A percentile compares a stretch with the other conserved stretches of the same genome.
Conservation (phyloP, 768 basidiomycete genomes). For the Harrya chromipes region DNA sequence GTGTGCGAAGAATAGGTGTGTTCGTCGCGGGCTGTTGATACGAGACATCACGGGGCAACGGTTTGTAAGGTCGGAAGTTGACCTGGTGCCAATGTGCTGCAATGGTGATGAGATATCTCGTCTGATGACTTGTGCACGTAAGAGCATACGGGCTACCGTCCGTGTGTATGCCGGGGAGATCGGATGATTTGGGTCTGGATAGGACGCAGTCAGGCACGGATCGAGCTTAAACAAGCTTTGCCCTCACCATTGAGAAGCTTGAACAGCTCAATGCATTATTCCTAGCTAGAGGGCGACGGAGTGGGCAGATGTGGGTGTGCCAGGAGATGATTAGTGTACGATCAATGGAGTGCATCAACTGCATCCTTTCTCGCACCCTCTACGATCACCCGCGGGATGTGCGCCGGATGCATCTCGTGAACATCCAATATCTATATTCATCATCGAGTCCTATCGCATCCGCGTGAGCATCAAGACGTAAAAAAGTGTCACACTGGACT, state of each 20-base stretch:
- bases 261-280: constrained; percentile 75
- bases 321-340: constrained; percentile 74
- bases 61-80: constrained; percentile 65
- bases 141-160: constrained; percentile 62
- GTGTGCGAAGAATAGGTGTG: constrained; percentile 43
- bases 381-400: constrained; percentile 50
- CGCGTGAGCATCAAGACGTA: neutral
- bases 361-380: constrained; percentile 61
- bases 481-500: constrained; percentile 9
- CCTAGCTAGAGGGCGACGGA: constrained; percentile 68
- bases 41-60: constrained; percentile 54
- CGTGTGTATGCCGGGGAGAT: constrained; percentile 50
- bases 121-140: constrained; percentile 53
- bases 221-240: neutral
- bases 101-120: constrained; percentile 3
- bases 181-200: constrained; percentile 19
- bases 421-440: constrained; percentile 81
- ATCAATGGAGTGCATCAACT: constrained; percentile 75
- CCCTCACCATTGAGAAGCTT: constrained; percentile 44
- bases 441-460: constrained; percentile 58
- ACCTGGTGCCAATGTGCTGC: constrained; percentile 66
- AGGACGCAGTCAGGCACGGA: constrained; percentile 1
- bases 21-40: constrained; percentile 27
- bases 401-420: constrained; percentile 74
- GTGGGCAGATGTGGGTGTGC: constrained; percentile 49